Evolutionary conservation across 2,329 filamentous ascomycete genomes (phyloP), one percentile per base, ranked within the genome.

Genomic region (Cladophialophora bantiana): DNA sequence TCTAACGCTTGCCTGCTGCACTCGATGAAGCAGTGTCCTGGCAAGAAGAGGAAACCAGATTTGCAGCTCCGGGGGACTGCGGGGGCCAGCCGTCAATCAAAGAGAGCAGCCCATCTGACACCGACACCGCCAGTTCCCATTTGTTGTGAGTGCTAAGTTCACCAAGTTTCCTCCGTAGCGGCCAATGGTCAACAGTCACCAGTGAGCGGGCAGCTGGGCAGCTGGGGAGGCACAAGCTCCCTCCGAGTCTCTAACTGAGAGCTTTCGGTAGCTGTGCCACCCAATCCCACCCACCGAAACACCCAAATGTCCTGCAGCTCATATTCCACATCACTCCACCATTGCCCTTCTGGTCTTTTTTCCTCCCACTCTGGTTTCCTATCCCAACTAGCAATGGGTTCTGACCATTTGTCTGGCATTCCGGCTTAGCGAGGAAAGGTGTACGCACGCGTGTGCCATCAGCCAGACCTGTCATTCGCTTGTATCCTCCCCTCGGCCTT

Each of bases 381-480:
- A 42, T 60, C 40, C 57, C 34, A 55, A 26, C 3, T 26, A 26
- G 26, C 26, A 26, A 53, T 61, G 59, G 40, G 6, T 34, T 36
- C 57, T 13, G 26, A 50, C 26, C 58, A 18, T 57, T 58, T 36
- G 34, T 64, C 59, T 66, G 59, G 45, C 56, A 65, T 40, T 65
- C 65, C 62, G 56, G 58, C 53, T 64, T 70, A 70, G 66, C 68
- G 60, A 68, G 50, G 45, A 20, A 66, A 61, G n/a, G 7, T 52
- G 45, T 20, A 36, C 15, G 9, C 26, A 48, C 35, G 45, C 59
- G 68, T 68, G 65, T 70, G 68, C 68, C 31, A 40, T 58, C 62
- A 63, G 32, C 62, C 38, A 57, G 40, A 68, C 53, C 60, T 63
- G 63, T 66, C 68, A 70, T 66, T 70, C 65, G 65, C 64, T 70